These are phyloP conservation scores for Murraya koenigii DNA, from an alignment of 345 rosid species.

Conservation along the genomic window DNA sequence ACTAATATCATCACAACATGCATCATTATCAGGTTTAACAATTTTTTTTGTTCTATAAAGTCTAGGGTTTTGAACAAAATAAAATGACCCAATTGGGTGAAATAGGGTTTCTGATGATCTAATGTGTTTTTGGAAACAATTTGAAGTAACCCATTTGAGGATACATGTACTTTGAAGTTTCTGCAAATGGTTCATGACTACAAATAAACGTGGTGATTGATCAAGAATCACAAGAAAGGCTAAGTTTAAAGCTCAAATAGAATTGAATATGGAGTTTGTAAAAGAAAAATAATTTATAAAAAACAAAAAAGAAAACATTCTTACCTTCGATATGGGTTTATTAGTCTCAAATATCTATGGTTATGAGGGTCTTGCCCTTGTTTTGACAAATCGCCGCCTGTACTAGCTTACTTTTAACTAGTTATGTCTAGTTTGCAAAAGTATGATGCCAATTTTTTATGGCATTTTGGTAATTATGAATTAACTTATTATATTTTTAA, in stretches of 20 bases:
- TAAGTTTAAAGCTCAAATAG: slow-evolving; percentile 3
- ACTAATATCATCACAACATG: not conserved
- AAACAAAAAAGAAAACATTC: no score
- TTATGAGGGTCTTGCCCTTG: no score
- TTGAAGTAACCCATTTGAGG: slow-evolving; percentile 44
- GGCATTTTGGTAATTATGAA: no score
- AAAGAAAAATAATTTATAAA: no score
- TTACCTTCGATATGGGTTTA: no score
- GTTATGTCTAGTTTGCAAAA: no score
- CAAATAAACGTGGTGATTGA: not conserved
- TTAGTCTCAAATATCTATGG: no score
- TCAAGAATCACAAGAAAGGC: not conserved
- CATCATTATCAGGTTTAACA: not conserved
- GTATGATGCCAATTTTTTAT: no score
- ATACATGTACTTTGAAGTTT: slow-evolving; percentile 37
- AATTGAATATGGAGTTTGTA: not conserved
- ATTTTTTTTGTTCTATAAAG: slow-evolving; percentile 30
- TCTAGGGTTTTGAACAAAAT: slow-evolving; percentile 37
- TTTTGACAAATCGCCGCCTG: no score
- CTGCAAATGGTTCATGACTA: slow-evolving; percentile 34
- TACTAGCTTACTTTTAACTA: no score
- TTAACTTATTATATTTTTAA: no score
- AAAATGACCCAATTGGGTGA: slow-evolving; percentile 20
- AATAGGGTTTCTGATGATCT: slow-evolving; percentile 19
- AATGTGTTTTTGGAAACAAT: slow-evolving; percentile 20